Evolutionary conservation across 2,329 filamentous ascomycete species (phyloP).

Genomic region (Ampelomyces quisqualis): DNA sequence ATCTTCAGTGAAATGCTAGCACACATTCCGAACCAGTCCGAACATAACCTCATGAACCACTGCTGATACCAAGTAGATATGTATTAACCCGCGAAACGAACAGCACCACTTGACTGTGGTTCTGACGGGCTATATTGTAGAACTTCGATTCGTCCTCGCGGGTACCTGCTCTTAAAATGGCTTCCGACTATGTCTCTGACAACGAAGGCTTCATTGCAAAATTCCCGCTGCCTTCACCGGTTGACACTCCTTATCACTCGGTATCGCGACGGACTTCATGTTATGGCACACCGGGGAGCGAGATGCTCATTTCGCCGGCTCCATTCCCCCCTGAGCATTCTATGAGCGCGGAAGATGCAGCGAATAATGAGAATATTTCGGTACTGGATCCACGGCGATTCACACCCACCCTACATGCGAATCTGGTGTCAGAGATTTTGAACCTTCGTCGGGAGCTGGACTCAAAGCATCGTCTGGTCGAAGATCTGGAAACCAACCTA

Average conservation of each 20-base stretch:
- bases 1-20: too few relatives aligned
- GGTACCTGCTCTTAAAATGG: constrained; percentile 22
- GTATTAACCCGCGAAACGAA: constrained; percentile 21
- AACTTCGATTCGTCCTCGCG: neutral
- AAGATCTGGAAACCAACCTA: constrained; percentile 75
- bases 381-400: constrained; percentile 88
- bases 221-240: constrained; percentile 66
- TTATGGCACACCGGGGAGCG: constrained; percentile 59
- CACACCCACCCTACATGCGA: constrained; percentile 92
- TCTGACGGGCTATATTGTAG: constrained; percentile 10
- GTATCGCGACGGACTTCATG: constrained; percentile 65
- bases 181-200: constrained; percentile 51
- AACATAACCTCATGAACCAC: too few relatives aligned
- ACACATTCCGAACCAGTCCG: too few relatives aligned
- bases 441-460: constrained; percentile 85
- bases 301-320: constrained; percentile 64
- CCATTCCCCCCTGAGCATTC: constrained; percentile 55
- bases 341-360: constrained; percentile 50
- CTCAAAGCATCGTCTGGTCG: constrained; percentile 82
- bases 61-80: too few relatives aligned
- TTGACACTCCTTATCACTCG: constrained; percentile 67
- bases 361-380: constrained; percentile 66
- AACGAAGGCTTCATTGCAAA: constrained; percentile 43
- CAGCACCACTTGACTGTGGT: constrained; percentile 37
- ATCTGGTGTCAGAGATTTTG: constrained; percentile 90